Base-by-base conservation (phyloP, 2,329 filamentous ascomycete species). In the Raffaelea arxii region DNA sequence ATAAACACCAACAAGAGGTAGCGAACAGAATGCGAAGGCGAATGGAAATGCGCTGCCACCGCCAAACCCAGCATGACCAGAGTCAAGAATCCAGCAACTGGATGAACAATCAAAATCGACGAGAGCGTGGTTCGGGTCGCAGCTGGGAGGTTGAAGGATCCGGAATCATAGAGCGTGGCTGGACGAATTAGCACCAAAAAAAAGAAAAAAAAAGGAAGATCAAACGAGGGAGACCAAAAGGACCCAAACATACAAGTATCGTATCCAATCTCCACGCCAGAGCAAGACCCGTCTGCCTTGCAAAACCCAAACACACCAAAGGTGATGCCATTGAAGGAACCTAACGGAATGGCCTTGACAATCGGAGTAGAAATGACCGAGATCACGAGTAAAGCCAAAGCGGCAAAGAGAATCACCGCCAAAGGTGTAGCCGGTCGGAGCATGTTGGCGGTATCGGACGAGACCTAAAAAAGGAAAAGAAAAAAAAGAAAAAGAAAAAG, bases 221-320 rank as follows among this genome's bases (percentile, higher is more conserved):
- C 37, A 39, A 32, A 32, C 9, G 37, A 74, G 14, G 19, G 14
- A 36, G n/a, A 23, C 21, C n/a, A 40, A 9, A 25, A 36, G 21
- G 21, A 14, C 4, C 39, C 18, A 6, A 12, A 48, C 82, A 57
- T 71, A 95, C 89, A 77, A 54, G 82, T 83, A 60, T 84, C 80
- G 66, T 97, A 98, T 61, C 91, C 92, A 56, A 98, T 77, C 60
- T 83, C 77, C 53, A 91, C 78, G 36, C 71, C 69, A 58, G 78
- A 86, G 65, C 92, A 97, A 49, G 65, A 59, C 51, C 62, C 62
- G 50, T 70, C 63, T 35, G 67, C 70, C 53, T 79, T 73, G 65
- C 92, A 98, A 58, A 80, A 94, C 23, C 92, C 92, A 69, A 97
- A 91, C 42, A 97, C 90, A 42, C 92, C 92, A 70, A 94, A 96